Base-by-base conservation (phyloP, 352 stramenopile species). In the Phytopythium kandeliae region DNA sequence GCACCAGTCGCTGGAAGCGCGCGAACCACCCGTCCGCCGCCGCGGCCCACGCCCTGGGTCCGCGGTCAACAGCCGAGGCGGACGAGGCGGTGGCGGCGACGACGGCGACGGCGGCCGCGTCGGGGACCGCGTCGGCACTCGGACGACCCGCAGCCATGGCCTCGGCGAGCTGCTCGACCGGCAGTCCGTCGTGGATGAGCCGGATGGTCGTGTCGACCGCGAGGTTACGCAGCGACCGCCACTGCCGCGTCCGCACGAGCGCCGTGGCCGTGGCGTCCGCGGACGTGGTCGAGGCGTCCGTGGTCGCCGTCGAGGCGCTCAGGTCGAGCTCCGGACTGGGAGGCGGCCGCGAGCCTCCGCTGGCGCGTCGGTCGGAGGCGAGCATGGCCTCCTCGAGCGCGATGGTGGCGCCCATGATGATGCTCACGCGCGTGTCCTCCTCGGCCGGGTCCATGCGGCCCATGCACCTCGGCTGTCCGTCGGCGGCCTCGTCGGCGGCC, bases 331-430 rank as follows among this genome's bases (percentile, higher is more conserved):
- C n/a, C n/a, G n/a, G n/a, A n/a, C n/a, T n/a, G n/a, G n/a, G n/a
- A n/a, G n/a, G n/a, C n/a, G n/a, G n/a, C n/a, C n/a, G n/a, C n/a
- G n/a, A n/a, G n/a, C n/a, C n/a, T n/a, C n/a, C n/a, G n/a, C n/a
- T n/a, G 33, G 25, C 9, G 28, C 26, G 13, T 31, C 17, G 21
- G 12, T 55, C 30, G 46, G 42, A 12, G 16, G 47, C 45, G 28
- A 44, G 43, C 6, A 71, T 65, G 16, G 59, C 49, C 16, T 74
- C 65, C 26, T 92, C 78, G 26, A 92, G 76, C 11, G 81, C 80
- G 7, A 92, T 71, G 22, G 80, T 92, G 15, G 80, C 78, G 16
- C 80, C 80, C 74, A 92, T 86, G 57, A 92, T 87, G 57, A 92
- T 73, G 24, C 74, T 86, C 19, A 92, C 76, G n/a, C 81, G 78